Conservation (phyloP, 164 flowering plant species). For the Annona squamosa region DNA sequence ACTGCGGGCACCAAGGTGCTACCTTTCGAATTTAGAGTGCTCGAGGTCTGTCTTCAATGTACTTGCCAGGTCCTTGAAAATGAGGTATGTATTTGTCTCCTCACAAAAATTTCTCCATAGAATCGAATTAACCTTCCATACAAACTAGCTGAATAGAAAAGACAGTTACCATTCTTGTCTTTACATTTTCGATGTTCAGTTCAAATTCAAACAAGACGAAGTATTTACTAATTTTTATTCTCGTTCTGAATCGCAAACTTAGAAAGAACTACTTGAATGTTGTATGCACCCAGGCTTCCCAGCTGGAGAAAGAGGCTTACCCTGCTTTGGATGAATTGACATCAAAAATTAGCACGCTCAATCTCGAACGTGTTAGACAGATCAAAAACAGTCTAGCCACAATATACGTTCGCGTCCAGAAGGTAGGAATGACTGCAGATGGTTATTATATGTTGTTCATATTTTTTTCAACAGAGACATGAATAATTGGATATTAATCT, state of each 20-base stretch:
- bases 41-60: slow-evolving; percentile 42
- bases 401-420: slow-evolving; percentile 50
- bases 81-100: slow-evolving; percentile 21
- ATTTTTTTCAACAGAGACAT: background rate
- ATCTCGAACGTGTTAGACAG: slow-evolving; percentile 49
- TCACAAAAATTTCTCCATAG: background rate
- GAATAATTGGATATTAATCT: background rate
- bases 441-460: background rate
- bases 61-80: slow-evolving; percentile 36
- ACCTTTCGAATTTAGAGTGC: slow-evolving; percentile 42
- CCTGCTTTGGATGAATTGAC: slow-evolving; percentile 53
- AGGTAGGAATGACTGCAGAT: slow-evolving; percentile 24
- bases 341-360: slow-evolving; percentile 52
- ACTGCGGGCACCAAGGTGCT: slow-evolving; percentile 19
- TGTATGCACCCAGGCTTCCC: slow-evolving; percentile 33
- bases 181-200: too few relatives aligned
- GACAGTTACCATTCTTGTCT: background rate
- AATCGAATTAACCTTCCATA: background rate
- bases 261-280: background rate
- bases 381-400: slow-evolving; percentile 51
- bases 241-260: background rate
- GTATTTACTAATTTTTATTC: background rate
- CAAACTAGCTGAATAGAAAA: background rate
- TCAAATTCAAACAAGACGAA: too few relatives aligned
- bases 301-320: slow-evolving; percentile 52